These are phyloP conservation scores for Jatropha multifida DNA, from an alignment of 441 rosid genomes.

Conservation along the genomic window DNA sequence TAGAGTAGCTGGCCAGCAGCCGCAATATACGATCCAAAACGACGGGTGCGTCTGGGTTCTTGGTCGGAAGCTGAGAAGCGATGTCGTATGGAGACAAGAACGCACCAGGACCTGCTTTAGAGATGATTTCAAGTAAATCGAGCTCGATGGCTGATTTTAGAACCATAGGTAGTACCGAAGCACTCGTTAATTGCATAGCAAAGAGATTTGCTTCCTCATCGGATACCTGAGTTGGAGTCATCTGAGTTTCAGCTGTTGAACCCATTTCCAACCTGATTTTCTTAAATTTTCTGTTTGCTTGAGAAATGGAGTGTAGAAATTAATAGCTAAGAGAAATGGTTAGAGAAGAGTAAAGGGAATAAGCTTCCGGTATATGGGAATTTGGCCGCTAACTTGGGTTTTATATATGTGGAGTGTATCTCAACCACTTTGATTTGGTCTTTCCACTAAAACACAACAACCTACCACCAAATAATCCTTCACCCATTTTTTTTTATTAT, in stretches of 20 bases:
- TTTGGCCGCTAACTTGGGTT: too few relatives aligned
- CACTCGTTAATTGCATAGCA: constrained; percentile 65
- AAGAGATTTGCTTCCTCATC: constrained; percentile 68
- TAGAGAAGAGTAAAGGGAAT: too few relatives aligned
- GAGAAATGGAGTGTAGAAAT: too few relatives aligned
- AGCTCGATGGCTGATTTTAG: constrained; percentile 73
- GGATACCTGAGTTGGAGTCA: constrained; percentile 53
- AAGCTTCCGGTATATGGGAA: too few relatives aligned
- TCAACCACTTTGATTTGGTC: too few relatives aligned
- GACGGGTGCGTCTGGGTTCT: constrained; percentile 59
- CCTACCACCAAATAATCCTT: too few relatives aligned
- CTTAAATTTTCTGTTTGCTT: too few relatives aligned
- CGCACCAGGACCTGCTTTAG: constrained; percentile 50
- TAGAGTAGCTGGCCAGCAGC: constrained; percentile 57
- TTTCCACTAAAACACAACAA: too few relatives aligned
- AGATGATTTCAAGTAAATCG: constrained; percentile 68
- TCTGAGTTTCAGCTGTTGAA: constrained; percentile 60
- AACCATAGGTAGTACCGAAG: constrained; percentile 73
- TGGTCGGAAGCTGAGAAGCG: constrained; percentile 57
- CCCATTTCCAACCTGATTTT: constrained; percentile 35
- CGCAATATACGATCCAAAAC: constrained; percentile 70
- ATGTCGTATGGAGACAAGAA: constrained; percentile 47
- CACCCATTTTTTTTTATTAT: too few relatives aligned
- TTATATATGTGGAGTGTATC: too few relatives aligned
- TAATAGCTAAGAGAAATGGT: too few relatives aligned